These are phyloP conservation scores for Thelonectria discophora DNA, from an alignment of 2,329 filamentous ascomycete species.

Conservation along the genomic window DNA sequence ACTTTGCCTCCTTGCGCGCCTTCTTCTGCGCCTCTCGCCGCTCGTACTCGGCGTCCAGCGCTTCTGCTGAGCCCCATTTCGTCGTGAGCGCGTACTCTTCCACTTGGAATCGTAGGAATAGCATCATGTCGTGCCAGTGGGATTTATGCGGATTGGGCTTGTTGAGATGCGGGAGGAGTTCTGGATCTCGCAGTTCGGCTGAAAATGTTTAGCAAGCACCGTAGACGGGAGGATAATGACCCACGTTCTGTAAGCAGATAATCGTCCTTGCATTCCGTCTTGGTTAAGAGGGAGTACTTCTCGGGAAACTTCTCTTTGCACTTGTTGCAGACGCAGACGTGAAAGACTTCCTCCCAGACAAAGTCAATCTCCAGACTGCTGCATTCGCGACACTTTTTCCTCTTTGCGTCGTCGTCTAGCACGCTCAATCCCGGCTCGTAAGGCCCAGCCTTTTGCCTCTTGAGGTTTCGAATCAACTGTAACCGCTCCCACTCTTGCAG, in stretches of 20 bases:
- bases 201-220: slow-evolving; percentile 26
- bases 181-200: slow-evolving; percentile 90
- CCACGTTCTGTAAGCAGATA: slow-evolving; percentile 91
- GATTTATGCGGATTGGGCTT: slow-evolving; percentile 95
- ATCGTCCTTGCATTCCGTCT: slow-evolving; percentile 95
- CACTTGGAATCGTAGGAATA: slow-evolving; percentile 92
- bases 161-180: slow-evolving; percentile 86
- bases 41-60: slow-evolving; percentile 88
- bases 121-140: slow-evolving; percentile 98
- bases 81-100: slow-evolving; percentile 90
- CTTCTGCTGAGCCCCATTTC: slow-evolving; percentile 91
- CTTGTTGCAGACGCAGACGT: slow-evolving; percentile 75
- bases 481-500: slow-evolving; percentile 89
- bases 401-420: slow-evolving; percentile 67
- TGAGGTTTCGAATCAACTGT: slow-evolving; percentile 76
- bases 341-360: slow-evolving; percentile 90
- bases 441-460: slow-evolving; percentile 78
- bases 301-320: slow-evolving; percentile 94
- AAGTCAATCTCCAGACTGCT: slow-evolving; percentile 87
- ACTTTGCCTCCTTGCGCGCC: slow-evolving; percentile 87
- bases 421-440: slow-evolving; percentile 91
- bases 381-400: slow-evolving; percentile 86
- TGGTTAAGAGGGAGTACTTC: slow-evolving; percentile 94
- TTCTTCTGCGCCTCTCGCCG: slow-evolving; percentile 82
- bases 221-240: slow-evolving; percentile 45